phyloP scores from a whole-genome alignment of 768 basidiomycete species.

The Xerocomellus chrysenteron region DNA sequence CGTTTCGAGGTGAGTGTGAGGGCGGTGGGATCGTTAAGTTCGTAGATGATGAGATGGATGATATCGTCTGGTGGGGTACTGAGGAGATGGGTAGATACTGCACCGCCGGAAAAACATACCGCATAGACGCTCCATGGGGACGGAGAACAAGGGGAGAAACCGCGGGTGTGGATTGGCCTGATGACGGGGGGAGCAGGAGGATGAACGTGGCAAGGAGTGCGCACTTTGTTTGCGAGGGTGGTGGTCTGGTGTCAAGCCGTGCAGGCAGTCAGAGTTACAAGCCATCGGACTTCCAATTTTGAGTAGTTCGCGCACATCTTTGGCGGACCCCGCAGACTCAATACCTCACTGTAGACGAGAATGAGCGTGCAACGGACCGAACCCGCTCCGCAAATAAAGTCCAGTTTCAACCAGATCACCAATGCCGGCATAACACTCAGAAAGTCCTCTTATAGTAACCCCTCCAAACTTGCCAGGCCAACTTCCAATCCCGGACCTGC shows the following conservation, averaged over 20 bases:
- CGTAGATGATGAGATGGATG: constrained; percentile 70
- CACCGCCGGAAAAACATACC: constrained; percentile 43
- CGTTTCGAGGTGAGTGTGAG: constrained; percentile 60
- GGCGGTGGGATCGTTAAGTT: constrained; percentile 62
- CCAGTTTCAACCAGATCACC: constrained; percentile 14
- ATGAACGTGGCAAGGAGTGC: constrained; percentile 6
- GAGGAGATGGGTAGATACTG: constrained; percentile 10
- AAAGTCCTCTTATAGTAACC: constrained; percentile 45
- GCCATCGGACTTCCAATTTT: constrained; percentile 38
- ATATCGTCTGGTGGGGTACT: constrained; percentile 49
- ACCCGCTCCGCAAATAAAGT: background rate
- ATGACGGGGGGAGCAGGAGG: background rate
- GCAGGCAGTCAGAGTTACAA: constrained; percentile 30
- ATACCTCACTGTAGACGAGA: constrained; percentile 1
- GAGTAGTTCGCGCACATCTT: constrained; percentile 25
- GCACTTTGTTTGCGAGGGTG: constrained; percentile 35
- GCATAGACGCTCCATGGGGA: constrained; percentile 62
- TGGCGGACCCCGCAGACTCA: constrained; percentile 33
- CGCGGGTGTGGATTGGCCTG: background rate
- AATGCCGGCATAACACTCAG: constrained; percentile 36
- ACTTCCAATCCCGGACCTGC: constrained; percentile 69
- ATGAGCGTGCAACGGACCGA: background rate
- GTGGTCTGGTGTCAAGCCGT: constrained; percentile 35
- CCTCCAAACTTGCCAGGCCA: constrained; percentile 72
- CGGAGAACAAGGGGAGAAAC: background rate